phyloP scores from a whole-genome alignment of 108 stramenopile species.

The Nitzschia sp. region DNA sequence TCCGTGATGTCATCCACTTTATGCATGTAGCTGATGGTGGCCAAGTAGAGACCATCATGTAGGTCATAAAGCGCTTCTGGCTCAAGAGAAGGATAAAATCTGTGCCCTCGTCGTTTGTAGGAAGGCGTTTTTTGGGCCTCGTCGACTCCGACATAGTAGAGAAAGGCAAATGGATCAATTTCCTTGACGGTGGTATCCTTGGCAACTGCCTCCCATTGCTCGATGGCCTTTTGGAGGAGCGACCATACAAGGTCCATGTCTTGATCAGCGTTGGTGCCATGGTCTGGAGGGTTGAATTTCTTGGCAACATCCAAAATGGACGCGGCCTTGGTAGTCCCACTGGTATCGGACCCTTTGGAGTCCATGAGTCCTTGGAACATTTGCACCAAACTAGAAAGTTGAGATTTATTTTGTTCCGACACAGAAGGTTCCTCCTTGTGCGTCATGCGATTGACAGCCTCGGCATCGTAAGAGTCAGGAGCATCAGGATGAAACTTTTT shows the following conservation, averaged over 20 bases:
- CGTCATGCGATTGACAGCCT: constrained; percentile 13
- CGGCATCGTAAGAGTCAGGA: constrained; percentile 2
- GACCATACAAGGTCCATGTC: constrained; percentile 15
- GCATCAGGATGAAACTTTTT: neutral
- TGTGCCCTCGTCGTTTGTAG: constrained; percentile 68
- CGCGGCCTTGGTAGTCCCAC: neutral
- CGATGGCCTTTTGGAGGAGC: neutral
- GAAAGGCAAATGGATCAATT: constrained; percentile 24
- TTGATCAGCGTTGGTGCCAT: neutral
- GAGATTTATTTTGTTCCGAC: neutral
- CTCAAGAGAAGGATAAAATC: constrained; percentile 37
- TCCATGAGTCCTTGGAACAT: constrained; percentile 2
- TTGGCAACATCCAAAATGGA: constrained; percentile 16
- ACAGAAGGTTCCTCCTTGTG: constrained; percentile 6
- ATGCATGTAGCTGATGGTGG: constrained; percentile 61
- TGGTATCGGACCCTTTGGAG: neutral
- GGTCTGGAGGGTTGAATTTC: neutral
- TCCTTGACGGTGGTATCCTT: constrained; percentile 13
- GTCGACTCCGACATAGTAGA: constrained; percentile 66
- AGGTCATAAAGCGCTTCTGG: constrained; percentile 51
- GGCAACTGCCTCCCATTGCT: constrained; percentile 14
- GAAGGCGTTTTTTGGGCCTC: constrained; percentile 68
- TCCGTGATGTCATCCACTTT: constrained; percentile 54
- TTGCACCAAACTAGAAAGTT: constrained; percentile 3
- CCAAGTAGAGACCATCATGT: constrained; percentile 58